Evolutionary conservation across 768 basidiomycete genomes (phyloP), one percentile per base, ranked within the genome.

Genomic region (Royoungia palumana): DNA sequence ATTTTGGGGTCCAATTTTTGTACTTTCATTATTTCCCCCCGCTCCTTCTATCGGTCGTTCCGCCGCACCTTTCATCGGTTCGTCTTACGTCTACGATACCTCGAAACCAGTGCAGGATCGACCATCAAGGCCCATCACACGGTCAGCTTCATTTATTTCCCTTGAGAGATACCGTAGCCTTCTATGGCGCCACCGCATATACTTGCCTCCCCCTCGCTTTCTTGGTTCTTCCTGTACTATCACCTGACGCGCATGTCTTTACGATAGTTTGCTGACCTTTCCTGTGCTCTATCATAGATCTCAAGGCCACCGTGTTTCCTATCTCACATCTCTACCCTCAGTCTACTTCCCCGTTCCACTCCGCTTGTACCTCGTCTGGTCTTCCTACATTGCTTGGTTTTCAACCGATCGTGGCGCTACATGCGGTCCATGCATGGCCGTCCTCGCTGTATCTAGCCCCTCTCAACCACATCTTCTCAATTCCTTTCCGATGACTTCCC

Each of bases 401-500:
- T 22, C 35, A 40, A 16, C 25, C 41, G 49, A 61, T 62, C 46
- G 63, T 57, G 56, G 53, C 60, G 44, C 62, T 55, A 51, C 67
- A 67, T 67, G 65, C 52, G 58, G 58, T 50, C 48, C 54, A 52
- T 68, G 64, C 67, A 80, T 81, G 80, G 73, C 75, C 48, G 63
- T 72, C 40, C 70, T 75, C 44, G 66, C 74, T 44, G 59, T 72
- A 41, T 67, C 68, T 50, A 68, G 56, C 48, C 60, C 70, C 53
- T 70, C 75, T 50, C 65, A 66, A 54, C 40, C 64, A 8, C 63
- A 70, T 55, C 66, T 67, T 49, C 68, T 78, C 57, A 61, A 66
- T 64, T 74, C 75, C 55, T 72, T 75, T 59, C 73, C 69, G 53
- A 75, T 78, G 72, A 60, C 71, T 44, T 68, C 78, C 51, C 74